Evolutionary conservation across 257 asterid genomes (phyloP), one percentile per base, ranked within the genome.

Genomic region (Lithospermum erythrorhizon): DNA sequence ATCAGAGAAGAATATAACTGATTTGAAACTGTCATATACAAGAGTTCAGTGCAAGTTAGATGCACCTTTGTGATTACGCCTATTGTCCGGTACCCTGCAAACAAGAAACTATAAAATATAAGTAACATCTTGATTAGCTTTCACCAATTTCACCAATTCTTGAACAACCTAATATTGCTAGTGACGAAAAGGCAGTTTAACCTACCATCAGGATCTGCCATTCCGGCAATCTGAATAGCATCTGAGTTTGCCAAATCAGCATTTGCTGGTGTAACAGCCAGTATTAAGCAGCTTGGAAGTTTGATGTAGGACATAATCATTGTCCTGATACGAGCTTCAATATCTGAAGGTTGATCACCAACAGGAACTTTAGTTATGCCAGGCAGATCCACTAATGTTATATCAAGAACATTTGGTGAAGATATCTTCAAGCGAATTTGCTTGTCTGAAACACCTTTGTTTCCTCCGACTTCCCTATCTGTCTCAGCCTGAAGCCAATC

Each of bases 211-310:
- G 94, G 94, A 71, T 87, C 95, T 30, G 85, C 94, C 68, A 35
- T 75, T 72, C 85, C 81, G 60, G 95, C 95, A 85, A 87, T 81
- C 79, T 87, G 94, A 67, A 87, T 85, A 56, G 95, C 95, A 77
- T 87, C 95, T 27, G 94, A 87, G 78, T 79, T 87, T 21, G 90
- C 90, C 60, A 87, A 72, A 81, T 87, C 94, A n/a, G 95, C 55
- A 81, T 87, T 87, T 61, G 94, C 95, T 32, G 95, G 94, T 3
- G 90, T 79, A 24, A 87, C 95, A 53, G 95, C 94, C 78, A 87
- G 76, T 69, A 87, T 87, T 63, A 87, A 49, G 65, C 94, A 84
- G 70, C 77, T 75, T 58, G 70, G 81, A 32, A 56, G 79, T 62
- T 75, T 81, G 29, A 87, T 87, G 53, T 73, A 78, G 2, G 94